Conservation (phyloP, 1,284 basidiomycete species). For the Mixia osmundae region DNA sequence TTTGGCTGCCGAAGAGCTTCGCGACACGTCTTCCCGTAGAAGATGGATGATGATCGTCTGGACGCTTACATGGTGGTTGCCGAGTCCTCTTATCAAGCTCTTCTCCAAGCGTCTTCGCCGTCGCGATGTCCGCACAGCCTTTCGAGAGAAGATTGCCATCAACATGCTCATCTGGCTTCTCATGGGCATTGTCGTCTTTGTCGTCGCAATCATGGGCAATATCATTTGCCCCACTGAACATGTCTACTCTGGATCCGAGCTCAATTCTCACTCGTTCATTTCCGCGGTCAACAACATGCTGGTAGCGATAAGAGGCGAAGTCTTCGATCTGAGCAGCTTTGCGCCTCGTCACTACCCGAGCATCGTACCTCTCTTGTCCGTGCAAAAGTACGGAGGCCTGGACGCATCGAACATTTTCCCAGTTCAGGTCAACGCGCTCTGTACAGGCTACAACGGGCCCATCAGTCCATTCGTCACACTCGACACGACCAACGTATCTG, state of each 20-base stretch:
- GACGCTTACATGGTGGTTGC: slow-evolving; percentile 80
- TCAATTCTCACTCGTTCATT: slow-evolving; percentile 42
- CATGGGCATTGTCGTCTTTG: slow-evolving; percentile 66
- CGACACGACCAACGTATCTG: slow-evolving; percentile 49
- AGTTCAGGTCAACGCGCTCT: slow-evolving; percentile 87
- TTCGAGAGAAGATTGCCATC: slow-evolving; percentile 89
- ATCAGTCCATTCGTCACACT: slow-evolving; percentile 68
- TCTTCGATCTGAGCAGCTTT: slow-evolving; percentile 42
- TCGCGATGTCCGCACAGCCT: slow-evolving; percentile 77
- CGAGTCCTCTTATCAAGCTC: slow-evolving; percentile 41
- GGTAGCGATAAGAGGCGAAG: slow-evolving; percentile 70
- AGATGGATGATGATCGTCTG: slow-evolving; percentile 75
- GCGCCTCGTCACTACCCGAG: slow-evolving; percentile 1
- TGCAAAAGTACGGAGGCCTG: slow-evolving; percentile 62
- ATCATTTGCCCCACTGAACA: slow-evolving; percentile 88
- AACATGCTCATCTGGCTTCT: slow-evolving; percentile 93
- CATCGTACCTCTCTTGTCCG: slow-evolving; percentile 18
- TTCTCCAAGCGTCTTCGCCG: slow-evolving; percentile 83
- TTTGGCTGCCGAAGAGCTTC: no score
- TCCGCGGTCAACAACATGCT: slow-evolving; percentile 49
- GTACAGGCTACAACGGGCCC: slow-evolving; percentile 56
- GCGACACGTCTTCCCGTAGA: slow-evolving; percentile 50
- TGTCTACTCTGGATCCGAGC: slow-evolving; percentile 56
- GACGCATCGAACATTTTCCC: slow-evolving; percentile 67
- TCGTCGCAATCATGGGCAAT: slow-evolving; percentile 67